Evolutionary conservation across 2,329 filamentous ascomycete genomes (phyloP).

Genomic region (Cladosporium sp.): DNA sequence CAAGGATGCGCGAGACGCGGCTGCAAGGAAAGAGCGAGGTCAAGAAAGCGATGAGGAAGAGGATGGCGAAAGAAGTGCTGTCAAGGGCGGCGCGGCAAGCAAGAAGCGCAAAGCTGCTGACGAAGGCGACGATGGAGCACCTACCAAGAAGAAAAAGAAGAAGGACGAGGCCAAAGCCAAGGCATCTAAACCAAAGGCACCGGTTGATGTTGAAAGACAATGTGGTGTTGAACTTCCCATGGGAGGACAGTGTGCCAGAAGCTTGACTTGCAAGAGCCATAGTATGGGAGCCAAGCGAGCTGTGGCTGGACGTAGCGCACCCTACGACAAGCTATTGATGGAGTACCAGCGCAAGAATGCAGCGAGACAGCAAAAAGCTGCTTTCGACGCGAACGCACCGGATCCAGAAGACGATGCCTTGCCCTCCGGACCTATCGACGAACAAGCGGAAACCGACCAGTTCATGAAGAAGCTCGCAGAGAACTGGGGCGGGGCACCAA

Average conservation of each 20-base stretch:
- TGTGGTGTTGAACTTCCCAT: constrained; percentile 83
- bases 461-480: constrained; percentile 75
- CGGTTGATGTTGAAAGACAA: constrained; percentile 88
- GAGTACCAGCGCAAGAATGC: constrained; percentile 88
- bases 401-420: constrained; percentile 75
- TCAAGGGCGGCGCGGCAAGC: constrained; percentile 30
- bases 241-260: constrained; percentile 79
- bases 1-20: constrained; percentile 52
- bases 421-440: constrained; percentile 73
- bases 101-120: constrained; percentile 45
- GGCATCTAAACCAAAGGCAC: constrained; percentile 76
- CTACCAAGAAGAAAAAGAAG: constrained; percentile 80
- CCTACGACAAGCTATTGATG: constrained; percentile 79
- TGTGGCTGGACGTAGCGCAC: constrained; percentile 77
- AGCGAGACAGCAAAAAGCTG: constrained; percentile 94
- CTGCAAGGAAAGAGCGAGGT: constrained; percentile 42
- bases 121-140: constrained; percentile 65
- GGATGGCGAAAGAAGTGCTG: constrained; percentile 30
- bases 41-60: constrained; percentile 36
- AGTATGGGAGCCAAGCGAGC: constrained; percentile 89
- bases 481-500: constrained; percentile 68
- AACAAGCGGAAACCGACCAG: constrained; percentile 85
- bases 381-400: constrained; percentile 85
- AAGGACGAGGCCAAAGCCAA: constrained; percentile 51
- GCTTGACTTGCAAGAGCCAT: constrained; percentile 85